These are phyloP conservation scores for Psilocybe cyanescens DNA, from an alignment of 768 basidiomycete species.

Conservation along the genomic window DNA sequence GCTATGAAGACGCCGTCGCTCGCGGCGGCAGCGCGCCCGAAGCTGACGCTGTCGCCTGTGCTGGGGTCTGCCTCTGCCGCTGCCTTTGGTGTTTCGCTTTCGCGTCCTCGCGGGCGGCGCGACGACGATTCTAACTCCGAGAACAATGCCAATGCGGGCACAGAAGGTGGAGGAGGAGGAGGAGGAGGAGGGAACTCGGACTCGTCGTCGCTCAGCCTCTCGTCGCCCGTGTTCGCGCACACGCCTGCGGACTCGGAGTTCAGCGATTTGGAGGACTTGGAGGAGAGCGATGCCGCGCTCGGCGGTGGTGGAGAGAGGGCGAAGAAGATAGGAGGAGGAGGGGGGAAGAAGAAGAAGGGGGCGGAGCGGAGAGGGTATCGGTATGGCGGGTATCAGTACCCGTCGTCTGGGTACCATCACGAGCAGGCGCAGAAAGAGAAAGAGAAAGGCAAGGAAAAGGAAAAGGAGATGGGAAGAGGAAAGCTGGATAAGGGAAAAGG, in stretches of 20 bases:
- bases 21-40: too few relatives aligned
- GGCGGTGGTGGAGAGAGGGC: not conserved
- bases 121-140: not conserved
- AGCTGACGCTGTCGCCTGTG: too few relatives aligned
- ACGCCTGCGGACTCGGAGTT: slow-evolving; percentile 22
- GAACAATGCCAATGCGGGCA: not conserved
- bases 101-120: too few relatives aligned
- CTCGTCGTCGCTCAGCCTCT: slow-evolving; percentile 24
- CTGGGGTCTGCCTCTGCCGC: too few relatives aligned
- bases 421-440: slow-evolving; percentile 4
- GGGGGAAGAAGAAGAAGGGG: not conserved
- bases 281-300: slow-evolving; percentile 1
- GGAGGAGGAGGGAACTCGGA: not conserved
- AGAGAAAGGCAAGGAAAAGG: slow-evolving; percentile 7
- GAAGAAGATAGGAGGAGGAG: slow-evolving; percentile 16
- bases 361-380: slow-evolving; percentile 28
- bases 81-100: too few relatives aligned
- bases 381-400: slow-evolving; percentile 26
- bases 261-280: slow-evolving; percentile 10
- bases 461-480: slow-evolving; percentile 20
- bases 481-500: slow-evolving; percentile 15
- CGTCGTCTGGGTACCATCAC: not conserved
- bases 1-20: too few relatives aligned
- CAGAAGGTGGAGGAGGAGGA: not conserved
- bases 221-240: slow-evolving; percentile 47